phyloP scores from a whole-genome alignment of 1,284 basidiomycete species.

The Ceratorhiza oryzae-sativae region DNA sequence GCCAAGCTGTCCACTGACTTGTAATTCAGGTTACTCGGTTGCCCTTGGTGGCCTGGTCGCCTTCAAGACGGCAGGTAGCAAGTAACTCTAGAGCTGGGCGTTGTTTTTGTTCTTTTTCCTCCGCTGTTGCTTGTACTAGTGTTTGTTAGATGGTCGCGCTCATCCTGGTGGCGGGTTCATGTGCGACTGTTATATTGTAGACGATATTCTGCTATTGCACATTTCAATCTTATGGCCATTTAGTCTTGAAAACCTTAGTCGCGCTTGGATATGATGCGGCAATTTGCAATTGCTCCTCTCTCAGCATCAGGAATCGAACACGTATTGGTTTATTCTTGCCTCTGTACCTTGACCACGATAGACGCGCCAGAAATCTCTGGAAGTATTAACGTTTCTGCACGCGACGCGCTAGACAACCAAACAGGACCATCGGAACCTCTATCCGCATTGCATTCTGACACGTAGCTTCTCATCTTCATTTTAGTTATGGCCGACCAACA shows the following conservation, averaged over 20 bases:
- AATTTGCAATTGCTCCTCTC: slow-evolving; percentile 16
- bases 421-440: background rate
- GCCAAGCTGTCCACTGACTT: slow-evolving; percentile 5
- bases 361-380: background rate
- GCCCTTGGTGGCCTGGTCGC: slow-evolving; percentile 81
- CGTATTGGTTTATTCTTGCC: slow-evolving; percentile 5
- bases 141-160: slow-evolving; percentile 35
- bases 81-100: slow-evolving; percentile 52
- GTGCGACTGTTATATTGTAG: slow-evolving; percentile 33
- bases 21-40: slow-evolving; percentile 73
- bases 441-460: slow-evolving; percentile 16
- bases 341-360: slow-evolving; percentile 1
- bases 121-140: slow-evolving; percentile 28
- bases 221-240: slow-evolving; percentile 15
- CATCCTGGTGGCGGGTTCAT: slow-evolving; percentile 5
- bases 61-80: slow-evolving; percentile 80
- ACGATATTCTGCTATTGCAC: slow-evolving; percentile 25
- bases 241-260: background rate
- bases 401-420: background rate
- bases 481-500: slow-evolving; percentile 25
- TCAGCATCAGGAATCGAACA: slow-evolving; percentile 23
- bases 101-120: background rate
- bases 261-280: background rate
- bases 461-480: slow-evolving; percentile 17
- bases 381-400: background rate